These are phyloP conservation scores for Leishmania amazonensis DNA, from an alignment of 208 protist species.

Conservation along the genomic window DNA sequence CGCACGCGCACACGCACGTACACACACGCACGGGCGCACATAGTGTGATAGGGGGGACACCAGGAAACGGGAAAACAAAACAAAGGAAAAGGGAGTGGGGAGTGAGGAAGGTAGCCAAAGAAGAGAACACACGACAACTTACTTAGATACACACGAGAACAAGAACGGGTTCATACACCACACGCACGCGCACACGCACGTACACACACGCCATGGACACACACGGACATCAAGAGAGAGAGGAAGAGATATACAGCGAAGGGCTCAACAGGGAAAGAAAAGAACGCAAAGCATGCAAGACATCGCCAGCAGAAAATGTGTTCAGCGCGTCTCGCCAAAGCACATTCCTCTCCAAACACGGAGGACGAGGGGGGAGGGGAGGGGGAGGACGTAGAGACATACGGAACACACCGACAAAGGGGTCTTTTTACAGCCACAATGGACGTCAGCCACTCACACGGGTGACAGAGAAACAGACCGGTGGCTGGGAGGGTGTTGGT, in stretches of 20 bases:
- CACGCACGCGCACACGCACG: background rate
- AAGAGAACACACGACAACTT: background rate
- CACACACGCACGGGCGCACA: background rate
- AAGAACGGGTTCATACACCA: background rate
- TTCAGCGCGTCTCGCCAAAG: too few relatives aligned
- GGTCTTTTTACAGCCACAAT: too few relatives aligned
- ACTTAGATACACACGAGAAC: background rate
- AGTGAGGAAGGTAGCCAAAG: background rate
- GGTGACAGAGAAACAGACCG: too few relatives aligned
- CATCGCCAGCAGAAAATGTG: too few relatives aligned
- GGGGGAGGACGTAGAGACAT: background rate
- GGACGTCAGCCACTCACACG: too few relatives aligned
- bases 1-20: slow-evolving; percentile 3
- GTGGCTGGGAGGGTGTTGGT: background rate
- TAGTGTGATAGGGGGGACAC: background rate
- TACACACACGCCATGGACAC: background rate
- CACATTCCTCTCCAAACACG: too few relatives aligned
- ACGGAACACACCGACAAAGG: too few relatives aligned
- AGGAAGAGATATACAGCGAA: background rate
- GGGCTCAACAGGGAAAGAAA: background rate
- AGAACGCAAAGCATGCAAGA: background rate
- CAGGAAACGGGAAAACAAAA: too few relatives aligned
- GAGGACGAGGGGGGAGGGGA: background rate
- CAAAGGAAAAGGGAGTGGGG: background rate
- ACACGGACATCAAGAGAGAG: background rate